Evolutionary conservation across 164 flowering plant species (phyloP), one percentile per base, ranked within the genome.

Genomic region (Paratinospora sagittata): DNA sequence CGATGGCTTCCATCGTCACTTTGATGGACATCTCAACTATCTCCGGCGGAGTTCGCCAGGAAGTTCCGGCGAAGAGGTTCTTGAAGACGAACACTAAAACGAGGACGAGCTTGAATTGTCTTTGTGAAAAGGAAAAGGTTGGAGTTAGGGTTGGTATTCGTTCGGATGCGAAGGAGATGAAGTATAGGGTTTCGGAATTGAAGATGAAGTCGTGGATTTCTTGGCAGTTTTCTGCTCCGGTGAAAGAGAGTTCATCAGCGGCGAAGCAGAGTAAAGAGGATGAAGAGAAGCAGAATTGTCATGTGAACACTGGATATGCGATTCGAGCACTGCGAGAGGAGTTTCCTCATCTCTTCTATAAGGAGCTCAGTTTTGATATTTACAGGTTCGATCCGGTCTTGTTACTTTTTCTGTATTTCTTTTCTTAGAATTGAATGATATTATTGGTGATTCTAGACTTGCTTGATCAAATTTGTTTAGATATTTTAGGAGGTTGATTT

Each of bases 251-350:
- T 67, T 71, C 67, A 66, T 61, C 81, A 10, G 47, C 73, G 65
- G 61, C 66, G 52, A 80, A 68, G 72, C 77, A 70, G 72, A 84
- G 79, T 47, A 81, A 79, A 47, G 93, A 84, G 68, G 91, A 83
- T 19, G 89, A 85, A 65, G 85, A 85, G 70, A 84, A 82, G 84
- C 83, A 78, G 83, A 82, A 87, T 73, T 92, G 86, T 66, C 90
- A 89, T 70, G 79, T 88, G 60, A 92, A 92, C 75, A 74, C 79
- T 77, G n/a, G n/a, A n/a, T n/a, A n/a, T n/a, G n/a, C n/a, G n/a
- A n/a, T n/a, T n/a, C n/a, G n/a, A n/a, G n/a, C n/a, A n/a, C n/a
- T n/a, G n/a, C n/a, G n/a, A n/a, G n/a, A n/a, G n/a, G n/a, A n/a
- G n/a, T n/a, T n/a, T n/a, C n/a, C n/a, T n/a, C n/a, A n/a, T n/a